Conservation (phyloP, 1,139 yeast species). For the Groenewaldozyma auringiensis region DNA sequence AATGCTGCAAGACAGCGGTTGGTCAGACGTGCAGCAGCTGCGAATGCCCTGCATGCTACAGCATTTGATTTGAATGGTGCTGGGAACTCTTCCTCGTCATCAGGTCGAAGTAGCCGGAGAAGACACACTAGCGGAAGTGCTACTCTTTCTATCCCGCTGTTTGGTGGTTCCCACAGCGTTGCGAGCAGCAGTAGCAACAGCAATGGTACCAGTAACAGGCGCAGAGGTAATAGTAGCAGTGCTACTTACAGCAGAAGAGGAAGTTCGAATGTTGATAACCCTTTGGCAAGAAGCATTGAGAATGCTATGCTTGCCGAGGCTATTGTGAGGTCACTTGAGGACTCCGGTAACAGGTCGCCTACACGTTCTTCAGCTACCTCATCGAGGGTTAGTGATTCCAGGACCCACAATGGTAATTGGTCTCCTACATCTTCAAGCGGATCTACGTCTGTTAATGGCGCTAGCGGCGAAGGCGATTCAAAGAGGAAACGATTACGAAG, state of each 20-base stretch:
- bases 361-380: background rate
- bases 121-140: background rate
- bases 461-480: background rate
- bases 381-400: background rate
- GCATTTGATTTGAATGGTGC: slow-evolving; percentile 42
- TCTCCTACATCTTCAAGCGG: background rate
- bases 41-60: slow-evolving; percentile 85
- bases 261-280: background rate
- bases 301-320: slow-evolving; percentile 3
- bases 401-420: background rate
- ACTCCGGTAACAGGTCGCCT: background rate
- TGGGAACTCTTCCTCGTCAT: background rate
- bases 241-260: background rate
- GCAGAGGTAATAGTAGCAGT: background rate
- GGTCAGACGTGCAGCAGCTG: slow-evolving; percentile 86
- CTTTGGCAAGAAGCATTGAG: background rate
- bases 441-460: background rate
- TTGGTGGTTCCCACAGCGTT: background rate
- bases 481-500: background rate
- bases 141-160: background rate
- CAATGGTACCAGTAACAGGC: background rate
- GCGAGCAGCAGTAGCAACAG: background rate
- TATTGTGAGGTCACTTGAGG: background rate
- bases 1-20: slow-evolving; percentile 63
- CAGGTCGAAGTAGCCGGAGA: background rate